Conservation (phyloP, 2,329 filamentous ascomycete genomes). For the Mariannaea sp. region DNA sequence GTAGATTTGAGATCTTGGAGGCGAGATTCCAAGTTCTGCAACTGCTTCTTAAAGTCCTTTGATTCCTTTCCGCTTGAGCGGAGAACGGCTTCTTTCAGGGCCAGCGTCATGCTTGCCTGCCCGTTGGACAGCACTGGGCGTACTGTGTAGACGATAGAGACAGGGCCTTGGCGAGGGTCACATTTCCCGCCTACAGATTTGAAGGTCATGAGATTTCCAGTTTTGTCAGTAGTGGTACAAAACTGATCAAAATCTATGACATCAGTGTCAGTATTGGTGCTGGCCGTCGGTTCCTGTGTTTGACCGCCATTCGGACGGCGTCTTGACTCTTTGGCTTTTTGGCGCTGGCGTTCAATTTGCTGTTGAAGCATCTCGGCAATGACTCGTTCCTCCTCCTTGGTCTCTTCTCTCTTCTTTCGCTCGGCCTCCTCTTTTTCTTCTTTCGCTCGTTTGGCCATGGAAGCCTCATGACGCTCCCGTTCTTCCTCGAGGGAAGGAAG, state of each 20-base stretch:
- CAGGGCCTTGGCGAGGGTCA: constrained; percentile 66
- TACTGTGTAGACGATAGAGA: constrained; percentile 73
- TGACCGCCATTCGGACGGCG: constrained; percentile 51
- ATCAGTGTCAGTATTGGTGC: constrained; percentile 38
- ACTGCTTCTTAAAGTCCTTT: constrained; percentile 71
- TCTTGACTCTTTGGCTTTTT: constrained; percentile 66
- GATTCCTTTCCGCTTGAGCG: constrained; percentile 61
- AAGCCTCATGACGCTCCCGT: constrained; percentile 79
- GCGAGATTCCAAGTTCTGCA: constrained; percentile 76
- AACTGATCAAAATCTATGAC: constrained; percentile 68
- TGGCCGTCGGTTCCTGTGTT: constrained; percentile 36
- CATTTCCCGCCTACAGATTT: constrained; percentile 72
- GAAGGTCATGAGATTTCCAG: constrained; percentile 69
- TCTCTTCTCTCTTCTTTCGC: constrained; percentile 59
- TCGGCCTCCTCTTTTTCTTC: constrained; percentile 60
- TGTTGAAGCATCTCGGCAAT: constrained; percentile 74
- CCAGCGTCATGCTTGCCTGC: constrained; percentile 65
- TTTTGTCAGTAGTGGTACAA: constrained; percentile 65
- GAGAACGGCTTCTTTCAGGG: constrained; percentile 73
- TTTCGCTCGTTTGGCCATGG: constrained; percentile 64
- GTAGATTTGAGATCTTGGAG: constrained; percentile 76
- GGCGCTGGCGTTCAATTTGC: constrained; percentile 70
- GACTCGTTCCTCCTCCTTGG: constrained; percentile 70
- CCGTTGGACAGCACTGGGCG: constrained; percentile 65
- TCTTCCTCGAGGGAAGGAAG: constrained; percentile 90